phyloP scores from a whole-genome alignment of 306 rosid genomes.

The Trifolium subterraneum region DNA sequence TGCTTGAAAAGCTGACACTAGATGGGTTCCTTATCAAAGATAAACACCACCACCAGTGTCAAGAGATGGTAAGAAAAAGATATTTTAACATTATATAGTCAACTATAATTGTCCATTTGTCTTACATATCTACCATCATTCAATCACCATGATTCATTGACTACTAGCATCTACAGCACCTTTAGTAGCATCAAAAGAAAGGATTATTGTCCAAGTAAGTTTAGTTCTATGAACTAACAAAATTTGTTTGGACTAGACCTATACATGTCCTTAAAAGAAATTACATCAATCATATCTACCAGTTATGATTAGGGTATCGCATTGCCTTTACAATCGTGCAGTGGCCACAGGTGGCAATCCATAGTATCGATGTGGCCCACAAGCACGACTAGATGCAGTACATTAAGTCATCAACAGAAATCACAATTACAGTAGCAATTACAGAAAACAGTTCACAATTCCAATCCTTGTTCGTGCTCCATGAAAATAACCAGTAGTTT shows the following conservation, averaged over 20 bases:
- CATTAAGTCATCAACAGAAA: background rate
- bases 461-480: background rate
- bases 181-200: slow-evolving; percentile 1
- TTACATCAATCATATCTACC: background rate
- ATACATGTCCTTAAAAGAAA: background rate
- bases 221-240: background rate
- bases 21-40: background rate
- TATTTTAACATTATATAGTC: background rate
- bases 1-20: too few species aligned
- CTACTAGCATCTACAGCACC: background rate
- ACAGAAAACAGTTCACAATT: background rate
- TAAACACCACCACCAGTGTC: slow-evolving; percentile 6
- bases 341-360: too few species aligned
- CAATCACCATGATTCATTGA: background rate
- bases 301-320: background rate
- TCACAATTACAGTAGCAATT: background rate
- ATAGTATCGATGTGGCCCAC: background rate
- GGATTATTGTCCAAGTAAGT: background rate
- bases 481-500: slow-evolving; percentile 14
- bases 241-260: background rate
- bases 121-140: background rate
- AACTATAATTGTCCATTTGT: background rate
- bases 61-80: background rate
- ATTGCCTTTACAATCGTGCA: background rate
- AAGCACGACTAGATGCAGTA: background rate